A percentile compares a stretch with the other conserved stretches of the same genome.
Evolutionary conservation across 148 eudicot species (phyloP).

Genomic region (Cornus florida): DNA sequence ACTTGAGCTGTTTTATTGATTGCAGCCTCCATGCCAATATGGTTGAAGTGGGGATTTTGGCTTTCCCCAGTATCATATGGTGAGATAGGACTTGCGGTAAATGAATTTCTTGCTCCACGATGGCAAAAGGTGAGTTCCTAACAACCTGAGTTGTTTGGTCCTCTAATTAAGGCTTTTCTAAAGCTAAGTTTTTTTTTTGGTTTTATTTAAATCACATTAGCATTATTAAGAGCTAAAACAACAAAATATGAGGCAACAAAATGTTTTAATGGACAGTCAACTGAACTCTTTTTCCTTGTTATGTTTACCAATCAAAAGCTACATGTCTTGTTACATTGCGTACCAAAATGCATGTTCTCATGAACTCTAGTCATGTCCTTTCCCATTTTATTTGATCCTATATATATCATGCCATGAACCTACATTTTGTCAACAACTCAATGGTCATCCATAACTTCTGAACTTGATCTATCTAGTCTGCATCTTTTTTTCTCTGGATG

Average conservation of each 20-base stretch:
- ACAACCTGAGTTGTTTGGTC: neutral
- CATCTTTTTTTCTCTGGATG: neutral
- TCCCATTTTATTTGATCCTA: neutral
- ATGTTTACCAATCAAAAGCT: neutral
- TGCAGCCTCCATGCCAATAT: slow-evolving; percentile 84
- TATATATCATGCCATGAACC: neutral
- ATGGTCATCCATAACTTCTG: neutral
- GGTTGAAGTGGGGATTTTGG: slow-evolving; percentile 91
- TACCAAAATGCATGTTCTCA: neutral
- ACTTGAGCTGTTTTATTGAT: slow-evolving; percentile 11
- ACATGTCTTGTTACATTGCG: neutral
- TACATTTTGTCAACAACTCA: neutral
- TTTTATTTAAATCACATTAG: neutral
- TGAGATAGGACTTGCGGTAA: slow-evolving; percentile 67
- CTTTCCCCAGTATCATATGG: slow-evolving; percentile 68
- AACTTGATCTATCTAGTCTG: neutral
- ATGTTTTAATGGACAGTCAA: neutral
- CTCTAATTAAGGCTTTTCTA: neutral
- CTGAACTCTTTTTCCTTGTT: neutral
- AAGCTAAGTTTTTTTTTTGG: too few relatives aligned
- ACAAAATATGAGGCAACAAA: neutral
- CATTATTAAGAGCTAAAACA: neutral
- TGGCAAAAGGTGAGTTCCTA: slow-evolving; percentile 63
- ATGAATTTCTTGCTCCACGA: slow-evolving; percentile 79
- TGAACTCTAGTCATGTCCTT: neutral